Evolutionary conservation across 176 grass and related monocot species (phyloP).

Genomic region (Zoysia japonica): DNA sequence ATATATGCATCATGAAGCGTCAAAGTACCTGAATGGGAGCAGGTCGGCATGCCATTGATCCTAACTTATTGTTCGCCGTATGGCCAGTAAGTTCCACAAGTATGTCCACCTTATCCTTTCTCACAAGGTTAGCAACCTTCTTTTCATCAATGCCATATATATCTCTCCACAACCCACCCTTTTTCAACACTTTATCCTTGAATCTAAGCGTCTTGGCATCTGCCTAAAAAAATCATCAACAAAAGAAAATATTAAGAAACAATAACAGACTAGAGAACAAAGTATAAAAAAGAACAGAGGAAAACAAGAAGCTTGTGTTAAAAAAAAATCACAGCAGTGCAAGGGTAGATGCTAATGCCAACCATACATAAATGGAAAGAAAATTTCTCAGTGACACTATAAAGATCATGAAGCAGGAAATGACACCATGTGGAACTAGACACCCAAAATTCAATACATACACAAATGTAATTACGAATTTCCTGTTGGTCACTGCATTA

Average conservation of each 20-base stretch:
- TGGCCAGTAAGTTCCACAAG: constrained; percentile 98
- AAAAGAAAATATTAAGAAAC: constrained; percentile 31
- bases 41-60: constrained; percentile 89
- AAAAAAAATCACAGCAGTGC: not conserved
- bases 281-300: not conserved
- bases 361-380: not conserved
- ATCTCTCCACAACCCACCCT: constrained; percentile 94
- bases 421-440: not conserved
- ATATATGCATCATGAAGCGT: constrained; percentile 22
- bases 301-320: constrained; percentile 23
- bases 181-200: constrained; percentile 93
- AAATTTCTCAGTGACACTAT: not conserved
- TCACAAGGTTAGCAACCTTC: constrained; percentile 80
- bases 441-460: not conserved
- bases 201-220: constrained; percentile 96
- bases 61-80: constrained; percentile 97
- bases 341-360: not conserved
- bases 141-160: constrained; percentile 96
- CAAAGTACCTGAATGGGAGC: constrained; percentile 84
- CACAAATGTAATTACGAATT: not conserved
- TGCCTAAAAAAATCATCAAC: constrained; percentile 67
- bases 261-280: not conserved
- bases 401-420: constrained; percentile 9
- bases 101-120: constrained; percentile 98
- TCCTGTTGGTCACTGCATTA: not conserved